Base-by-base conservation (phyloP, 345 rosid species). In the Balakata baccata region DNA sequence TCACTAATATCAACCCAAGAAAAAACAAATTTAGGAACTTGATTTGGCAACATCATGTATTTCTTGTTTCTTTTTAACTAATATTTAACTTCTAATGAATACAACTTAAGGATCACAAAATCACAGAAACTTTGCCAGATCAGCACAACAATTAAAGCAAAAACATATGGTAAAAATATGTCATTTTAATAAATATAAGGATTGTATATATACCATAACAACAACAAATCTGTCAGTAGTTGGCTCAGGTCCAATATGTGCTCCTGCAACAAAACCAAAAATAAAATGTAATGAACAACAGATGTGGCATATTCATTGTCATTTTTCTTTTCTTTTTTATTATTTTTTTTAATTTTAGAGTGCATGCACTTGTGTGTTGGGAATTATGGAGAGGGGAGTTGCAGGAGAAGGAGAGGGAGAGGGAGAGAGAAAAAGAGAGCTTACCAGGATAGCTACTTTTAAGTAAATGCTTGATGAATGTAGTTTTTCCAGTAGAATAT, bases 171-270 rank as follows among this genome's bases (percentile, higher is more conserved):
- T 4, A 57, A 14, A 37, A 41, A 54, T 12, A 59, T 52, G 41
- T 17, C 52, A 62, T 25, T 29, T 62, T 16, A 64, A 54, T 3
- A 34, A 39, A 39, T 23, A 29, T 8, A 5, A 23, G 38, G 43
- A 46, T 17, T 69, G 11, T 50, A 13, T 41, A 41, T 75, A 71
- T 95, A 95, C 98, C 98, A 89, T 92, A 72, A 95, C 97, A 68
- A 91, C 98, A 66, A 92, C 96, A 87, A 95, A 95, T 90, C 98
- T 88, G 83, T 95, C 99, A 10, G 98, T 95, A 5, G 98, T 95
- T 18, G 99, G 99, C 71, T 95, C 99, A 53, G 99, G 98, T 80
- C 98, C 98, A 83, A 91, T 91, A 78, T 95, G 98, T 71, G 98
- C 94, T 78, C 99, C 99, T 95, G 92, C 34, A 78, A 76, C 37